phyloP scores from a whole-genome alignment of 768 basidiomycete genomes.

The Hysterangium stoloniferum region DNA sequence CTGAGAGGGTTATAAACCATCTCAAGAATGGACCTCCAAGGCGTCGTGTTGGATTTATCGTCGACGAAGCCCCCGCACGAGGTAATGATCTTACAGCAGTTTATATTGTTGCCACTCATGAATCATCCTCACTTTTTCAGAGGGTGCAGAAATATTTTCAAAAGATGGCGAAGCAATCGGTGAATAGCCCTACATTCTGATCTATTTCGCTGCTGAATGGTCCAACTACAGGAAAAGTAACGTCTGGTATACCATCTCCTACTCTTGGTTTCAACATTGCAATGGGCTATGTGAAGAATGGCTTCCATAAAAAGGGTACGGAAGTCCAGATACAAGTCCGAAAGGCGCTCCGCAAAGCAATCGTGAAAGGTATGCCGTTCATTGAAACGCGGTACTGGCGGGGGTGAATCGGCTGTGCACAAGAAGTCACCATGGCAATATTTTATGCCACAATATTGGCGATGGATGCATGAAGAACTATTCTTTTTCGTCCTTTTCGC shows the following conservation, averaged over 20 bases:
- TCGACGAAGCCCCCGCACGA: conserved; percentile 82
- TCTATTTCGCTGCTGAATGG: conserved; percentile 8
- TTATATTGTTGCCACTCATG: not conserved
- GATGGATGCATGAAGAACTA: no score
- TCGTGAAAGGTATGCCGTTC: conserved; percentile 83
- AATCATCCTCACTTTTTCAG: conserved; percentile 29
- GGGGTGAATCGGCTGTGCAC: conserved; percentile 28
- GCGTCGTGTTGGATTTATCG: conserved; percentile 72
- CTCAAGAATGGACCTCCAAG: conserved; percentile 72
- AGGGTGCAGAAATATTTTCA: conserved; percentile 69
- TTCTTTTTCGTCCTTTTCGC: no score
- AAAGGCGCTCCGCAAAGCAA: conserved; percentile 66
- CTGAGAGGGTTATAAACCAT: conserved; percentile 62
- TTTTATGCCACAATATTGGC: no score
- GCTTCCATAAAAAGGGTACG: conserved; percentile 87
- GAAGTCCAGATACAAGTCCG: conserved; percentile 80
- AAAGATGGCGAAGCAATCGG: conserved; percentile 56
- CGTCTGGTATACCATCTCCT: conserved; percentile 94
- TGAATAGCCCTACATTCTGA: conserved; percentile 25
- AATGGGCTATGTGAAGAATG: conserved; percentile 83
- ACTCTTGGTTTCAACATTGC: conserved; percentile 87
- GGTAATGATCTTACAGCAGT: conserved; percentile 37
- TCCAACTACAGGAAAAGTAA: conserved; percentile 53
- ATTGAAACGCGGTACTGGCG: conserved; percentile 75
- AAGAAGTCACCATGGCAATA: no score